Conservation (phyloP, 495 filamentous ascomycete genomes). For the Thozetella sp. region DNA sequence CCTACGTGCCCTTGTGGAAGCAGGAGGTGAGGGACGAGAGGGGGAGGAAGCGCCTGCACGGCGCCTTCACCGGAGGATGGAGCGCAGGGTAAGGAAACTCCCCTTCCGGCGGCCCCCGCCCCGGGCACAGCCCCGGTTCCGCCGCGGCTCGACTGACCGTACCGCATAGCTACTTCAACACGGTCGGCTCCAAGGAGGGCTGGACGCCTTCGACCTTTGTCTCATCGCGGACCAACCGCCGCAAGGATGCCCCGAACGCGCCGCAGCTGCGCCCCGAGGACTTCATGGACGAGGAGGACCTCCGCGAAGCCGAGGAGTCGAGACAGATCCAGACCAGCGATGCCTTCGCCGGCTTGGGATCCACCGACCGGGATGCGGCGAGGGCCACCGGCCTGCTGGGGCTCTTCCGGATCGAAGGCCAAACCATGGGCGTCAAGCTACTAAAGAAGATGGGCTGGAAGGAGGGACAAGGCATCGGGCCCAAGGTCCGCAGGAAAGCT, state of each 20-base stretch:
- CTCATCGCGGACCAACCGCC: constrained; percentile 80
- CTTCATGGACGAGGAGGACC: constrained; percentile 98
- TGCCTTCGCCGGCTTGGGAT: constrained; percentile 77
- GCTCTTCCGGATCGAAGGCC: constrained; percentile 71
- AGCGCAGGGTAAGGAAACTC: constrained; percentile 77
- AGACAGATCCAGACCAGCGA: constrained; percentile 69
- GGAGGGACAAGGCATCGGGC: constrained; percentile 89
- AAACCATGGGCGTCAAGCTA: constrained; percentile 88
- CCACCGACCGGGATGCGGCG: constrained; percentile 58
- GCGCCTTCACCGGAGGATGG: constrained; percentile 95
- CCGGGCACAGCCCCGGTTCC: too few species aligned
- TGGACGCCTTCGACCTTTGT: constrained; percentile 93
- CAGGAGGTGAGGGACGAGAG: constrained; percentile 95
- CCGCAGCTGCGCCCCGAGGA: constrained; percentile 75
- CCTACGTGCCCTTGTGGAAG: constrained; percentile 94
- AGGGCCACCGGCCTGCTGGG: constrained; percentile 66
- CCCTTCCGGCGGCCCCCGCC: too few species aligned
- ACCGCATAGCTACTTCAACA: constrained; percentile 99
- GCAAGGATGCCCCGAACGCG: constrained; percentile 60
- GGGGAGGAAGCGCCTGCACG: constrained; percentile 88
- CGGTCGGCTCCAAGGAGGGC: constrained; percentile 96
- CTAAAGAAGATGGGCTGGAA: constrained; percentile 96
- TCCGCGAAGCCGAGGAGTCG: constrained; percentile 82
- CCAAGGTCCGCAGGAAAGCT: constrained; percentile 79
- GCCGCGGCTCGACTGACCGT: too few species aligned